Evolutionary conservation across 106 monocot genomes (phyloP).

Genomic region (Chionographis japonica): DNA sequence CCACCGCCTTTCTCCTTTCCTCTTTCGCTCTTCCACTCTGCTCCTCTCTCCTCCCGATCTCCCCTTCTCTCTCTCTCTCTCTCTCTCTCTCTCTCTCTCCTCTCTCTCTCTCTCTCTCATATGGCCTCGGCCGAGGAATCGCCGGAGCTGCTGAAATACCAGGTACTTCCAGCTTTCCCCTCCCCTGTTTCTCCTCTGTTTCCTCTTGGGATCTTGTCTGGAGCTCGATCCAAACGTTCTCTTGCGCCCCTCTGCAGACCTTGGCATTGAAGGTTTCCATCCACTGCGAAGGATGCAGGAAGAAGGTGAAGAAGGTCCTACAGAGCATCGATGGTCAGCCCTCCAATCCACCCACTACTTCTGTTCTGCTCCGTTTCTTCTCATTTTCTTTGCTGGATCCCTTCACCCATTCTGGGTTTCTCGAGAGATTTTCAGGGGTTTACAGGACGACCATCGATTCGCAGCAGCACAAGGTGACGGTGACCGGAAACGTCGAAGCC

Average conservation of each 20-base stretch:
- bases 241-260: constrained; percentile 23
- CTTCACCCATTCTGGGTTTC: neutral
- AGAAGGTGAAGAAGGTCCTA: constrained; percentile 51
- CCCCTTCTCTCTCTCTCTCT: neutral
- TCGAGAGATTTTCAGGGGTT: constrained; percentile 9
- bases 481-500: constrained; percentile 22
- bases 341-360: no score
- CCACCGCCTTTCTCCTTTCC: neutral
- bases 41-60: neutral
- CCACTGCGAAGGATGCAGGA: constrained; percentile 68
- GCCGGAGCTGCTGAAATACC: constrained; percentile 37
- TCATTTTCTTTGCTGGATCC: neutral
- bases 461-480: constrained; percentile 20
- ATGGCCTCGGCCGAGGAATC: constrained; percentile 23
- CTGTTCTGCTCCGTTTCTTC: no score
- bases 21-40: neutral
- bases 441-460: constrained; percentile 10
- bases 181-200: neutral
- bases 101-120: neutral
- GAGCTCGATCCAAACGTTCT: neutral
- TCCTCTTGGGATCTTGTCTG: neutral
- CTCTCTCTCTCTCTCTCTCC: neutral
- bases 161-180: constrained; percentile 13
- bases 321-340: constrained; percentile 41
- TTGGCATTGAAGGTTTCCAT: constrained; percentile 50